Percentiles rank a stretch among this genome's conserved stretches.
Evolutionary conservation across 805 yeast species (phyloP).

Genomic region (Isabelozyma pseudorhagii): DNA sequence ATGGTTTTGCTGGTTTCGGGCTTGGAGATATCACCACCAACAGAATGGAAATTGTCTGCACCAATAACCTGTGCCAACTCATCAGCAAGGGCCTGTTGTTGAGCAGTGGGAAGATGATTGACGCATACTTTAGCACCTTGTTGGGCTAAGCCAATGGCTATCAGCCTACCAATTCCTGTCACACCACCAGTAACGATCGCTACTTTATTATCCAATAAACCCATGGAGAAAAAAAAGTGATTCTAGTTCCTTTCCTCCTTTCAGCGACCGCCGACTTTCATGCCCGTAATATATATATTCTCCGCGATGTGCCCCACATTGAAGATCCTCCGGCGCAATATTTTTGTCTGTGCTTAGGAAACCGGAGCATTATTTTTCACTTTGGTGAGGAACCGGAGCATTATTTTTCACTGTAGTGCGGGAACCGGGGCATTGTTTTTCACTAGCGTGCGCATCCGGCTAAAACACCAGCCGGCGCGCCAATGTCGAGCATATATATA

Average conservation of each 20-base stretch:
- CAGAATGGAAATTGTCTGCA: constrained; percentile 23
- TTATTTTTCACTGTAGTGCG: neutral
- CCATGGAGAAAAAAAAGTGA: neutral
- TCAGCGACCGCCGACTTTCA: neutral
- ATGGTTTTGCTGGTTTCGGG: constrained; percentile 34
- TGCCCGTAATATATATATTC: neutral
- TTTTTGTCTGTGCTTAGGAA: too few species aligned
- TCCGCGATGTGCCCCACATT: neutral
- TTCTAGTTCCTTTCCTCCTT: neutral
- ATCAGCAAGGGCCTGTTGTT: constrained; percentile 15
- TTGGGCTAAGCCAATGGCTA: constrained; percentile 38
- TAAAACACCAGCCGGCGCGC: neutral
- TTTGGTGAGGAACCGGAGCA: too few species aligned
- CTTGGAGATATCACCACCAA: constrained; percentile 43
- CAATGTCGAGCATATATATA: neutral
- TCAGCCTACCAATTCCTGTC: constrained; percentile 45
- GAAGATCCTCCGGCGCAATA: neutral
- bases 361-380: too few species aligned
- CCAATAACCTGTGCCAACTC: constrained; percentile 21
- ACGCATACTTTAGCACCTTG: constrained; percentile 43
- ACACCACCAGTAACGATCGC: constrained; percentile 42
- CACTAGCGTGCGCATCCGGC: neutral
- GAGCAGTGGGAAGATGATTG: constrained; percentile 23
- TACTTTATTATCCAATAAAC: constrained; percentile 11
- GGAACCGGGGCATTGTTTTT: neutral